Evolutionary conservation across 2,329 filamentous ascomycete genomes (phyloP).

Genomic region (Nothophaeocryptopus gaeumannii): DNA sequence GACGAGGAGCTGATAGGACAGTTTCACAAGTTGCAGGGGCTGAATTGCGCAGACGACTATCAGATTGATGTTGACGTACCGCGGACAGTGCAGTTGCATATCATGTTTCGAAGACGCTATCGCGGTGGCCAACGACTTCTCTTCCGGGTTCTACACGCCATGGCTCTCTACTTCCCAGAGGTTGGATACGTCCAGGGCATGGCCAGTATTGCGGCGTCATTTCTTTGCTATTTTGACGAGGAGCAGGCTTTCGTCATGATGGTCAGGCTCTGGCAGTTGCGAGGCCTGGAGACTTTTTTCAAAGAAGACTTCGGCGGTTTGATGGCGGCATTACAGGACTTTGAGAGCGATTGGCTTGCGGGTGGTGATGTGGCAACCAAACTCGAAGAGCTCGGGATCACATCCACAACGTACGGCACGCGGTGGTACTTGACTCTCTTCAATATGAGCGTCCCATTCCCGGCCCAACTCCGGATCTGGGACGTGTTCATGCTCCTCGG

Average conservation of each 20-base stretch:
- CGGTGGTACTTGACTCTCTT: constrained; percentile 97
- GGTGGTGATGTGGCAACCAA: constrained; percentile 75
- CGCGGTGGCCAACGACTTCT: constrained; percentile 86
- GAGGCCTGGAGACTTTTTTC: constrained; percentile 83
- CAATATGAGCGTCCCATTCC: constrained; percentile 93
- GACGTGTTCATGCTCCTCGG: constrained; percentile 96
- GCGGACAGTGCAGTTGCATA: constrained; percentile 87
- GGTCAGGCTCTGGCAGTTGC: constrained; percentile 86
- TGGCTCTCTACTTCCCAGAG: constrained; percentile 85
- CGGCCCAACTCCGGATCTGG: constrained; percentile 92
- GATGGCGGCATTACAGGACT: constrained; percentile 80
- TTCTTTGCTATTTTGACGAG: constrained; percentile 96
- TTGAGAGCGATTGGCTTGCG: constrained; percentile 78
- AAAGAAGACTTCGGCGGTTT: constrained; percentile 78
- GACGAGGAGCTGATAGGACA: constrained; percentile 69
- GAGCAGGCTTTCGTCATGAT: constrained; percentile 94
- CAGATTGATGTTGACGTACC: constrained; percentile 98
- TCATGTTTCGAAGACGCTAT: constrained; percentile 94
- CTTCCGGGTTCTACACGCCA: constrained; percentile 86
- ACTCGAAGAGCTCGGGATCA: constrained; percentile 73
- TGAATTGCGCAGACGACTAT: constrained; percentile 81
- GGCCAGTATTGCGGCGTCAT: constrained; percentile 86
- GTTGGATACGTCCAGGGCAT: constrained; percentile 98
- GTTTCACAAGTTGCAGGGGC: constrained; percentile 70
- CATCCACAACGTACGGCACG: constrained; percentile 89